Percentiles rank a stretch among this genome's conserved stretches.
phyloP scores from a whole-genome alignment of 2,329 filamentous ascomycete genomes.

The Trichoderma koningiopsis region DNA sequence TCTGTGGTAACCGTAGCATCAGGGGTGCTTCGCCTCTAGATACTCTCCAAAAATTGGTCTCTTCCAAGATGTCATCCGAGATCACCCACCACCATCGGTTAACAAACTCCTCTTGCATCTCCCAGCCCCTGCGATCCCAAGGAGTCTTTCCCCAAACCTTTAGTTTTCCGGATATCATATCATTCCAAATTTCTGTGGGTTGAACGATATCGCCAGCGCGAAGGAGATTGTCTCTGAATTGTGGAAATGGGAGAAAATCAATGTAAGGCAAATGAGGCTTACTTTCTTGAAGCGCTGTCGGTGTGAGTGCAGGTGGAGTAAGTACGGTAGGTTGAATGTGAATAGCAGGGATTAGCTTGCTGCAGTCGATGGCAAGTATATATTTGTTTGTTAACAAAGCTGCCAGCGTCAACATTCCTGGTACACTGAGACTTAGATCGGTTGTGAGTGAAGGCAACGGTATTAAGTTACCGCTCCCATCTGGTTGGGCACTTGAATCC shows the following conservation, averaged over 20 bases:
- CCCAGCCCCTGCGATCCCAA: slow-evolving; percentile 13
- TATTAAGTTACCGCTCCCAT: not conserved
- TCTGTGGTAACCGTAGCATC: not conserved
- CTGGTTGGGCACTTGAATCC: not conserved
- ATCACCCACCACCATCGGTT: slow-evolving; percentile 7
- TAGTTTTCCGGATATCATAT: not conserved
- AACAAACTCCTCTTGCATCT: slow-evolving; percentile 12
- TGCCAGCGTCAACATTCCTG: not conserved
- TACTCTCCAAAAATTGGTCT: slow-evolving; percentile 15
- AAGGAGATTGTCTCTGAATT: slow-evolving; percentile 3
- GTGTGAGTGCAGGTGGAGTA: slow-evolving; percentile 4
- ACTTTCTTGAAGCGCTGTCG: not conserved
- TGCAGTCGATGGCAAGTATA: slow-evolving; percentile 10
- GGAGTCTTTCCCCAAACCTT: slow-evolving; percentile 10
- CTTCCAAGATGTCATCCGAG: slow-evolving; percentile 4
- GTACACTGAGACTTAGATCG: not conserved
- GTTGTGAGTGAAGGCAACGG: not conserved
- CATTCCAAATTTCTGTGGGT: not conserved
- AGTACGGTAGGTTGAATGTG: slow-evolving; percentile 1
- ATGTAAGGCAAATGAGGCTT: slow-evolving; percentile 5
- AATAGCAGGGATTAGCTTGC: not conserved
- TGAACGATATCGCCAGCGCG: not conserved
- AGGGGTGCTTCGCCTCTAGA: slow-evolving; percentile 10
- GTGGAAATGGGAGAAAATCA: slow-evolving; percentile 2
- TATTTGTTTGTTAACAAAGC: slow-evolving; percentile 11